Conservation (phyloP, 139 green algal species). For the Penium margaritaceum region DNA sequence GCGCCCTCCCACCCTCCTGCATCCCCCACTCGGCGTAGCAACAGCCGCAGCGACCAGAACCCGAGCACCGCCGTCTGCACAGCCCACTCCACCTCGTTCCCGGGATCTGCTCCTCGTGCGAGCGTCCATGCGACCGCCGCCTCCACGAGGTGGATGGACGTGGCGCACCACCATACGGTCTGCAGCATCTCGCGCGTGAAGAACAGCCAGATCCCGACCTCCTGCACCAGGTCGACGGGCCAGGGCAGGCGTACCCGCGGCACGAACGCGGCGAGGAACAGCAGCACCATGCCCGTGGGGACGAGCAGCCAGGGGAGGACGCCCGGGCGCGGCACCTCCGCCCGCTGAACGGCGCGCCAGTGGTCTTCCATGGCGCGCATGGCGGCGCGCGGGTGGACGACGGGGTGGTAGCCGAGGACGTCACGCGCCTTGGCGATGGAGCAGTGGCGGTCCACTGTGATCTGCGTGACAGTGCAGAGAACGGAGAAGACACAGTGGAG, state of each 20-base stretch:
- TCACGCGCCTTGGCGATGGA: conserved; percentile 6
- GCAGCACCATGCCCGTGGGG: conserved; percentile 1
- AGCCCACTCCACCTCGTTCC: conserved; percentile 11
- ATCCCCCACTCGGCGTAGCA: conserved; percentile 14
- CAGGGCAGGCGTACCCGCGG: neutral
- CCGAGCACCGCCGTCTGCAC: conserved; percentile 15
- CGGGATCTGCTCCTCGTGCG: conserved; percentile 11
- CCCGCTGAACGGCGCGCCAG: neutral
- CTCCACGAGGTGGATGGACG: conserved; percentile 14
- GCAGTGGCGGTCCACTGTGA: neutral
- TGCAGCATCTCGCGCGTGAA: conserved; percentile 4
- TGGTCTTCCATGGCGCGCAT: conserved; percentile 2
- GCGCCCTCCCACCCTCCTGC: no score
- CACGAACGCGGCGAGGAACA: conserved; percentile 13
- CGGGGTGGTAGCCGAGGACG: neutral
- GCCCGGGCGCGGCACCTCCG: neutral
- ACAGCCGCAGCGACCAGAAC: conserved; percentile 24
- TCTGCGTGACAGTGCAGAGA: no score
- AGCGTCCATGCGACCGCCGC: conserved; percentile 10
- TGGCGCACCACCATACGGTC: conserved; percentile 17
- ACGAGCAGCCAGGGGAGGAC: conserved; percentile 6
- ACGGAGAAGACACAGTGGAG: no score
- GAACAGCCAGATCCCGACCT: conserved; percentile 18
- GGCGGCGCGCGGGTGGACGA: neutral
- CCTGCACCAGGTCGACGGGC: conserved; percentile 3